phyloP scores from a whole-genome alignment of 805 yeast species.

The Ogataea glucozyma region DNA sequence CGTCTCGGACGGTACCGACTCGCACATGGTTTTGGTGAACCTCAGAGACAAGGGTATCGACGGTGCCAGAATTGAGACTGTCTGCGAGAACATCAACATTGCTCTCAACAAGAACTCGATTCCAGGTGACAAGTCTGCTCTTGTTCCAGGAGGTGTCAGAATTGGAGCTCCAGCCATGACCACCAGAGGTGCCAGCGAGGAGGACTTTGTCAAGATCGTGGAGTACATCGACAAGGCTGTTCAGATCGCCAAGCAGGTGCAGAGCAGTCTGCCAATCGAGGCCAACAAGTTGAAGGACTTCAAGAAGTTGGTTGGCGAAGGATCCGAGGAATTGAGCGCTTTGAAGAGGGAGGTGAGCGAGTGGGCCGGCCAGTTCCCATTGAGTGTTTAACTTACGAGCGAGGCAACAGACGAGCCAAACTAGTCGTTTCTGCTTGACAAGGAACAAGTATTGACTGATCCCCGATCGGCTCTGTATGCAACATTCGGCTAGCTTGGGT shows the following conservation, averaged over 20 bases:
- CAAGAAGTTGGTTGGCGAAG: constrained; percentile 76
- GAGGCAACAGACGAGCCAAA: background rate
- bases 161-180: constrained; percentile 99
- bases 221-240: constrained; percentile 81
- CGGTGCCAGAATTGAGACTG: constrained; percentile 96
- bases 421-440: background rate
- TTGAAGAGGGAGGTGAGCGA: constrained; percentile 76
- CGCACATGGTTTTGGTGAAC: constrained; percentile 91
- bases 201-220: constrained; percentile 79
- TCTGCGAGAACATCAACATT: constrained; percentile 90
- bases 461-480: no score
- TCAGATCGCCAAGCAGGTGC: constrained; percentile 70
- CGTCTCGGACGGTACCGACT: constrained; percentile 94
- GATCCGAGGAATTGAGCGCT: constrained; percentile 64
- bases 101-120: constrained; percentile 97
- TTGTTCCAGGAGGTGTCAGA: constrained; percentile 96
- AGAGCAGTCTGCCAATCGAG: constrained; percentile 79
- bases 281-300: constrained; percentile 96
- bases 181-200: constrained; percentile 91
- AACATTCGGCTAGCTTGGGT: no score
- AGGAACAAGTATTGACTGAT: no score
- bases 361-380: constrained; percentile 91
- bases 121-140: constrained; percentile 96
- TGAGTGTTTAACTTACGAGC: constrained; percentile 49
- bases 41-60: constrained; percentile 88